Evolutionary conservation across 169 alveolate species (phyloP), one percentile per base, ranked within the genome.

Genomic region (Plasmodium adleri): DNA sequence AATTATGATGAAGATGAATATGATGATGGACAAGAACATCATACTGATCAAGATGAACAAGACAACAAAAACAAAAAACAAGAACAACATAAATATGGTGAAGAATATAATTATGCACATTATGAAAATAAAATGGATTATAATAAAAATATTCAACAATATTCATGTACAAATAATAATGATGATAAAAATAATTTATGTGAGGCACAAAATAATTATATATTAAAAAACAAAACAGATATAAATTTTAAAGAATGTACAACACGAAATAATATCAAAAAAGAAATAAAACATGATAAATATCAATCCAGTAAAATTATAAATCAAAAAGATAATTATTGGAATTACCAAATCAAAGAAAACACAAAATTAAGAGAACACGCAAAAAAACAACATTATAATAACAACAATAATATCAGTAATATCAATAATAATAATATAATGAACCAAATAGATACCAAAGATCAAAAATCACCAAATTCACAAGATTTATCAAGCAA

Each of bases 1-100:
- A 67, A 56, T 22, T 63, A 73, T 10, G 86, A 32, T 10, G 72
- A 73, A 10, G 86, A 58, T 15, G 50, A 73, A n/a, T 59, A 70
- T 12, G 56, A 70, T 8, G 78, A 72, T 54, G 47, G 56, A 3
- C 32, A 72, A 12, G 62, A 72, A 24, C 72, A 73, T 8, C 72
- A 58, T 15, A 24, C 15, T 28, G 58, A 59, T 13, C 62, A 73
- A 32, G 72, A 73, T 12, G 86, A 58, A 72, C 20, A 72, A 9
- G 49, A 52, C 13, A 52, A 72, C 17, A 58, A 54, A 9, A 54
- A 52, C 13, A 70, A 54, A 24, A 54, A 72, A 22, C 59, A 39
- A 5, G 85, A 24, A 28, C 63, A 68, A 45, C 26, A 68, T n/a
- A 43, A 17, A 10, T 28, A 24, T 9, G 73, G 28, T 26, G 67